Conservation (phyloP, 73 alveolate species). For the Paraurostyla sp. region DNA sequence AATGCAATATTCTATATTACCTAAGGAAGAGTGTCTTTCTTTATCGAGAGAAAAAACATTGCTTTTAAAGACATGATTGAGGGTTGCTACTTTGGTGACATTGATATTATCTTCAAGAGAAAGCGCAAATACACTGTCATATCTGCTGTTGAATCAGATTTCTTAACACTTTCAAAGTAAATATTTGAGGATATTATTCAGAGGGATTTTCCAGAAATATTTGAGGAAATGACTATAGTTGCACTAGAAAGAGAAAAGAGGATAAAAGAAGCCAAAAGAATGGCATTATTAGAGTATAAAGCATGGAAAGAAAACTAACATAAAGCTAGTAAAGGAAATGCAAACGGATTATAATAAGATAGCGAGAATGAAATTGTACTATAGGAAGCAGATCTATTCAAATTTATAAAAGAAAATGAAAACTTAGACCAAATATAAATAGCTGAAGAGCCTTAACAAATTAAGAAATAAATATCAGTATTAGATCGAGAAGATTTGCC, state of each 20-base stretch:
- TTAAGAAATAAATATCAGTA: not conserved
- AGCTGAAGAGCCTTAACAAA: not conserved
- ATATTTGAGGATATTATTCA: conserved; percentile 56
- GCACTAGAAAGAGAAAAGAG: conserved; percentile 61
- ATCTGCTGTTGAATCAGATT: conserved; percentile 56
- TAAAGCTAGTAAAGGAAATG: conserved; percentile 1
- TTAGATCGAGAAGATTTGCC: not conserved
- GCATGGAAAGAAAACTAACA: conserved; percentile 38
- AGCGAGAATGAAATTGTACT: not conserved
- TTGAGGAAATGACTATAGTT: conserved; percentile 53
- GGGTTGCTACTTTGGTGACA: conserved; percentile 81
- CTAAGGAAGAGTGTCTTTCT: conserved; percentile 68
- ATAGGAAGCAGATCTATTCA: conserved; percentile 29
- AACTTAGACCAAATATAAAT: not conserved
- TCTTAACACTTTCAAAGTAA: conserved; percentile 58
- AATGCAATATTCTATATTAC: conserved; percentile 70
- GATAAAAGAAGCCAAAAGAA: conserved; percentile 36
- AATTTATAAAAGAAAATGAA: conserved; percentile 35
- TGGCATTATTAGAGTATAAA: conserved; percentile 34
- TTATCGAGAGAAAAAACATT: conserved; percentile 60
- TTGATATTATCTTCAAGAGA: conserved; percentile 65
- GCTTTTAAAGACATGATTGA: conserved; percentile 71
- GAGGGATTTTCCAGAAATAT: conserved; percentile 62
- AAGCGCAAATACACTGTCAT: conserved; percentile 60
- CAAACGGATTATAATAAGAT: not conserved